phyloP scores from a whole-genome alignment of 2,329 filamentous ascomycete species.

The Orbilia oligospora region DNA sequence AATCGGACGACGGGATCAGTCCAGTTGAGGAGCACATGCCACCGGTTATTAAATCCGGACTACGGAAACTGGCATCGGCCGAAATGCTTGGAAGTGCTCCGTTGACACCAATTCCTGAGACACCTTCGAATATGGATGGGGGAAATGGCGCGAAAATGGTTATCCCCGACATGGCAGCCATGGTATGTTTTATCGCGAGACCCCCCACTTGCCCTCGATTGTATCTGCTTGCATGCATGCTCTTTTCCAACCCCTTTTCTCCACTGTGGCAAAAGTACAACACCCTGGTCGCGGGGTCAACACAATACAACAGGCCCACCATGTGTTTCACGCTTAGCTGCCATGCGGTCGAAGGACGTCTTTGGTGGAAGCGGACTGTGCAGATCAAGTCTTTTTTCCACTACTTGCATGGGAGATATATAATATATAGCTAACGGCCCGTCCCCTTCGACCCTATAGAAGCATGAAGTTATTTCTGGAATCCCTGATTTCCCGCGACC shows the following conservation, averaged over 20 bases:
- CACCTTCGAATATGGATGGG: slow-evolving; percentile 42
- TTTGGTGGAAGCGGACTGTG: slow-evolving; percentile 38
- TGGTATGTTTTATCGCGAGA: slow-evolving; percentile 52
- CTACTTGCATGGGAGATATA: slow-evolving; percentile 29
- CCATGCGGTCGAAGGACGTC: slow-evolving; percentile 38
- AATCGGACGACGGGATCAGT: slow-evolving; percentile 38
- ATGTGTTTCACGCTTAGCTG: slow-evolving; percentile 55
- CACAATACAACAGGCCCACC: slow-evolving; percentile 51
- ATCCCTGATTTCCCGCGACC: slow-evolving; percentile 57
- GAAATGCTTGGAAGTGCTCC: slow-evolving; percentile 50
- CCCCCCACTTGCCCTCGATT: slow-evolving; percentile 40
- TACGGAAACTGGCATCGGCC: slow-evolving; percentile 56
- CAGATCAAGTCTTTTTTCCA: slow-evolving; percentile 23
- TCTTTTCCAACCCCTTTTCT: slow-evolving; percentile 45
- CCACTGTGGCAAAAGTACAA: slow-evolving; percentile 57
- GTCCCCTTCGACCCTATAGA: slow-evolving; percentile 23
- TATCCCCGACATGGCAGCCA: slow-evolving; percentile 46
- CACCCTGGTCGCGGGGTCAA: slow-evolving; percentile 54
- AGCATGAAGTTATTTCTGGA: slow-evolving; percentile 49
- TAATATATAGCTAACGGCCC: slow-evolving; percentile 24
- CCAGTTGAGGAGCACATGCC: slow-evolving; percentile 31
- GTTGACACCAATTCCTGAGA: slow-evolving; percentile 61
- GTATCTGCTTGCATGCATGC: slow-evolving; percentile 15
- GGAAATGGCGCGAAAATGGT: slow-evolving; percentile 27
- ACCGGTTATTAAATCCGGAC: slow-evolving; percentile 44